Base-by-base conservation (phyloP, 345 rosid genomes). In the Turritis glabra region DNA sequence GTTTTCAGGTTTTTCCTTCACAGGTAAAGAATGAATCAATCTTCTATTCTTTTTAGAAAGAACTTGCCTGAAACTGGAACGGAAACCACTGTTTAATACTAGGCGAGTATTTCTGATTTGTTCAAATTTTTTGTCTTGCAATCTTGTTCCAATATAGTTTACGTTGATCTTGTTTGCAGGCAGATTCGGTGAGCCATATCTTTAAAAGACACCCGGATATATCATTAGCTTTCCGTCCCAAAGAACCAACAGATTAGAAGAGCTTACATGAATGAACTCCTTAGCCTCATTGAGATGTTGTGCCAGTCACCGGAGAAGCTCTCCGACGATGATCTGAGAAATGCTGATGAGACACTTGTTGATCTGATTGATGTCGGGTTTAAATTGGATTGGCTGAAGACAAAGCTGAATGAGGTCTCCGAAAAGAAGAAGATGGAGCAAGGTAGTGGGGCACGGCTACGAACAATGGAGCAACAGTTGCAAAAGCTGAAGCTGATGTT, bases 1-100 rank as follows among this genome's bases (percentile, higher is more conserved):
- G 75, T 2, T 69, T 76, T 69, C 29, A 29, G 9, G 73, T 75
- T 17, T 18, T 44, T 3, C 12, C 72, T 57, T 47, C 72, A 0
- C 38, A 65, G 40, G 78, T 64, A 30, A 30, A 14, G 38, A 50
- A 63, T 0, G 19, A 22, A 22, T 11, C 50, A 35, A 35, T 26
- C 51, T 48, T 59, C n/a, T 26, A 0, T 27, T 43, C n/a, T n/a
- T n/a, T n/a, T n/a, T n/a, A n/a, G n/a, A n/a, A n/a, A n/a, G n/a
- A n/a, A n/a, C n/a, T n/a, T n/a, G n/a, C n/a, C n/a, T n/a, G n/a
- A n/a, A n/a, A n/a, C n/a, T n/a, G n/a, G n/a, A n/a, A n/a, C n/a
- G n/a, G n/a, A n/a, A n/a, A n/a, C n/a, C n/a, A n/a, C n/a, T n/a
- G n/a, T n/a, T n/a, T n/a, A n/a, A n/a, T n/a, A n/a, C n/a, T n/a